These are phyloP conservation scores for Sordaria brevicollis DNA, from an alignment of 495 filamentous ascomycete species.

Conservation along the genomic window DNA sequence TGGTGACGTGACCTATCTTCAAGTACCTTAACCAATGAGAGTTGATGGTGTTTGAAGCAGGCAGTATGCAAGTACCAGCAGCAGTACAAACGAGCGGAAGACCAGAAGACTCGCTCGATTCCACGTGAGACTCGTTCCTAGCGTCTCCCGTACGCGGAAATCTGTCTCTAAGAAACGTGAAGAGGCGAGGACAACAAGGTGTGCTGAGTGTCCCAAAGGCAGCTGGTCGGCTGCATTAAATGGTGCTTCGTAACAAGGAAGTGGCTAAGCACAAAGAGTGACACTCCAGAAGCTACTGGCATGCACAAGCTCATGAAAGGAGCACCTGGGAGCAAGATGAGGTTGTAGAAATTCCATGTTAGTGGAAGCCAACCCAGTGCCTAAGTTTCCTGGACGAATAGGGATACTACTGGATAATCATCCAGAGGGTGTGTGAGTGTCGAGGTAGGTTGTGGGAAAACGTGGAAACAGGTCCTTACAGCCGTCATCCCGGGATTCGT, in stretches of 20 bases:
- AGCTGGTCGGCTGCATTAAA: neutral
- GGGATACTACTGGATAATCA: too few relatives aligned
- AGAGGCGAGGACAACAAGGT: neutral
- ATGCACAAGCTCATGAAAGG: neutral
- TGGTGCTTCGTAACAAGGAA: neutral
- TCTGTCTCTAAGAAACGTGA: neutral
- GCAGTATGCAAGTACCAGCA: neutral
- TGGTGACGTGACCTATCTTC: neutral
- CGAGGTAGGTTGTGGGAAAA: too few relatives aligned
- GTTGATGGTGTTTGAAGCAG: neutral
- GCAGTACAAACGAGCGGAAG: neutral
- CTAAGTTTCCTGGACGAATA: too few relatives aligned
- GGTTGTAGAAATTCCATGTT: neutral
- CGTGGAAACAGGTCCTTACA: too few relatives aligned
- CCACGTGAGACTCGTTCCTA: neutral
- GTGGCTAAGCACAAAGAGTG: neutral
- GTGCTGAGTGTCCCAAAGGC: too few relatives aligned
- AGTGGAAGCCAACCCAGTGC: neutral
- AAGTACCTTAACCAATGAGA: neutral
- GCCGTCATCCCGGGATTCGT: too few relatives aligned
- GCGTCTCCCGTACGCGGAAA: too few relatives aligned
- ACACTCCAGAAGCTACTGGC: neutral
- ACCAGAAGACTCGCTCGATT: neutral
- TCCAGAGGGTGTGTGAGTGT: too few relatives aligned
- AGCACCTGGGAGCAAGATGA: neutral